Base-by-base conservation (phyloP, 2,329 filamentous ascomycete genomes). In the Hypocreales sp. region DNA sequence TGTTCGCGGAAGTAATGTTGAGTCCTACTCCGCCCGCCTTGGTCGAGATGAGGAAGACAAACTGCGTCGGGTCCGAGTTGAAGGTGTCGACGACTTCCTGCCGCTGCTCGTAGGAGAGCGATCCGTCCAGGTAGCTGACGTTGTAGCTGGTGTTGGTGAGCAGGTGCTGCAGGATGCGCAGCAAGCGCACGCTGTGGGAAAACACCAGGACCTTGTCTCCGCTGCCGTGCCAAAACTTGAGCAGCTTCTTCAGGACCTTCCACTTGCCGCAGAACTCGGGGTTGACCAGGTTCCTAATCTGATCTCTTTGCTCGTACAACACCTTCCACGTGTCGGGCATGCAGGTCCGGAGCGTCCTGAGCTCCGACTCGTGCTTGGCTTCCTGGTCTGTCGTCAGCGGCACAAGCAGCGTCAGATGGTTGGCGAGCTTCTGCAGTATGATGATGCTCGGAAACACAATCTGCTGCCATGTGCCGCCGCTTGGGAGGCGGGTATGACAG, bases 1-100 rank as follows among this genome's bases (percentile, higher is more conserved):
- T 95, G 55, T 98, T 98, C 2, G 90, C 90, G 2, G 83, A 90
- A 0, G 87, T 93, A 45, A 98, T 95, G 47, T 98, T 98, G 16
- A 98, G 61, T 0, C 90, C 90, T 1, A 94, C 79, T 5, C 90
- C 90, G 15, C 90, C 90, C 3, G 90, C 86, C 45, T 79, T 82
- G 6, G 90, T 94, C 14, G 81, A 92, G 42, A 98, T 94, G 13
- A 98, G 62, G 41, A 98, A 98, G 5, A 94, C 84, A 43, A 98
- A 98, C 43, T 90, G 82, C 4, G 63, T 65, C 0, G 83, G 72
- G 43, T 93, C 78, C 1, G 79, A 70, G 48, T 98, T 98, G 66
- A 93, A 98, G 25, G 83, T 77, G 44, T 92, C 79, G 1, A 98
- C 90, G 1, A 72, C 70, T 24, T 69, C 71, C 35, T 86, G 75